phyloP scores from a whole-genome alignment of 2,329 filamentous ascomycete genomes.

The Laburnicola sp. region DNA sequence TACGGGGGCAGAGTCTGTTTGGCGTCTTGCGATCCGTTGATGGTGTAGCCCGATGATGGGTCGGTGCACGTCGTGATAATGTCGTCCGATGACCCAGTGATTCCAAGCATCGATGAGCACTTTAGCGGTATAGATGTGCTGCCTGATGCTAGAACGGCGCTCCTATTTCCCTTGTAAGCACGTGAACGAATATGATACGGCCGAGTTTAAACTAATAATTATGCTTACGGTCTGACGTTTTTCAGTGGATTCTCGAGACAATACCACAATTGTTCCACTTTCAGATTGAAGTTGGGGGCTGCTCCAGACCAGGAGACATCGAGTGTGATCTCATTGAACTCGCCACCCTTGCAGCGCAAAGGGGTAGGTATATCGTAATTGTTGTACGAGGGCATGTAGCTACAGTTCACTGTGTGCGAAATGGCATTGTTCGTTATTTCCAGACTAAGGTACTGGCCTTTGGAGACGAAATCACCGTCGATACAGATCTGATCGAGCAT shows the following conservation, averaged over 20 bases:
- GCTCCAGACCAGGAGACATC: conserved; percentile 15
- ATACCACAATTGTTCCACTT: conserved; percentile 19
- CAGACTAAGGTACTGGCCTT: conserved; percentile 15
- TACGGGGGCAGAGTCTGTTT: conserved; percentile 12
- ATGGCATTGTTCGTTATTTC: conserved; percentile 17
- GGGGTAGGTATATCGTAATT: conserved; percentile 6
- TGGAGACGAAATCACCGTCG: conserved; percentile 6
- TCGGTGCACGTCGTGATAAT: conserved; percentile 15
- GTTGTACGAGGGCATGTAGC: conserved; percentile 5
- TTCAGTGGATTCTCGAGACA: conserved; percentile 15
- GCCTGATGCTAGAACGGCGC: conserved; percentile 12
- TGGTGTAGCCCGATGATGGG: background rate
- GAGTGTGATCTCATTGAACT: conserved; percentile 18
- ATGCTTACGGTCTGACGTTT: conserved; percentile 10
- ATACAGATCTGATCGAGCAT: conserved; percentile 8
- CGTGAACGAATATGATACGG: background rate
- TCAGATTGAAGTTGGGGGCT: conserved; percentile 12
- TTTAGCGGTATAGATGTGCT: conserved; percentile 6
- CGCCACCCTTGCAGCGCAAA: conserved; percentile 17
- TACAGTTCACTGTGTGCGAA: conserved; percentile 8
- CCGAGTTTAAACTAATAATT: too few species aligned
- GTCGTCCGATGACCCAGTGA: conserved; percentile 15
- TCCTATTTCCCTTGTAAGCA: background rate
- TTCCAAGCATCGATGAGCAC: conserved; percentile 10
- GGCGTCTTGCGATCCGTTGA: conserved; percentile 8